Base-by-base conservation (phyloP, 1,284 basidiomycete species). In the Apiotrichum porosum region DNA sequence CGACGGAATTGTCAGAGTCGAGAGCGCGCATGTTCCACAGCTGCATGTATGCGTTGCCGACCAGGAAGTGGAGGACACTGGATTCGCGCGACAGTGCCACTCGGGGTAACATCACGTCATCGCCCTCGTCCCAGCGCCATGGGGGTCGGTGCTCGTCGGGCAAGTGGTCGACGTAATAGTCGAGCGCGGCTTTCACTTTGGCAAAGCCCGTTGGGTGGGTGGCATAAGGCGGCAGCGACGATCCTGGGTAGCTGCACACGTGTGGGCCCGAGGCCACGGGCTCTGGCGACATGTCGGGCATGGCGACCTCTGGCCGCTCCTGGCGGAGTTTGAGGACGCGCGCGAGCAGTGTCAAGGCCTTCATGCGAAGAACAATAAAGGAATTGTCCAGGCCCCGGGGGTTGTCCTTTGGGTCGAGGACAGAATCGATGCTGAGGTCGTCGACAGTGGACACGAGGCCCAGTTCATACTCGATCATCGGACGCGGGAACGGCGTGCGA, bases 111-210 rank as follows among this genome's bases (percentile, higher is more conserved):
- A 34, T 48, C n/a, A 38, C 24, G 9, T 46, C 37, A 8, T 51
- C 50, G 40, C 50, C 53, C 37, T 51, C 50, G 44, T 55, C 53
- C 53, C 53, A 55, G 22, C 36, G 46, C 69, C 69, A 70, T 19
- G 66, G 60, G 1, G 60, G 62, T 37, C 57, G 44, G 51, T 61
- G 44, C 35, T 68, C 61, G 8, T 47, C 44, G 2, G 68, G 65
- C 14, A 55, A 44, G 15, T 41, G 19, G 22, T 42, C 53, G 39
- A 49, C 39, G 22, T 37, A 55, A 35, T 48, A 37, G 49, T 55
- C 53, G 6, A 55, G 40, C 15, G 51, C 52, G 0, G 23, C 17
- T 42, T 60, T 60, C 37, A 55, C 38, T 0, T 34, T 37, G 2
- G 42, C 44, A 24, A 56, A 59, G 24, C 51, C 54, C 0, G 36